Conservation (phyloP, 495 filamentous ascomycete species). For the Aspergillus ellipticus region DNA sequence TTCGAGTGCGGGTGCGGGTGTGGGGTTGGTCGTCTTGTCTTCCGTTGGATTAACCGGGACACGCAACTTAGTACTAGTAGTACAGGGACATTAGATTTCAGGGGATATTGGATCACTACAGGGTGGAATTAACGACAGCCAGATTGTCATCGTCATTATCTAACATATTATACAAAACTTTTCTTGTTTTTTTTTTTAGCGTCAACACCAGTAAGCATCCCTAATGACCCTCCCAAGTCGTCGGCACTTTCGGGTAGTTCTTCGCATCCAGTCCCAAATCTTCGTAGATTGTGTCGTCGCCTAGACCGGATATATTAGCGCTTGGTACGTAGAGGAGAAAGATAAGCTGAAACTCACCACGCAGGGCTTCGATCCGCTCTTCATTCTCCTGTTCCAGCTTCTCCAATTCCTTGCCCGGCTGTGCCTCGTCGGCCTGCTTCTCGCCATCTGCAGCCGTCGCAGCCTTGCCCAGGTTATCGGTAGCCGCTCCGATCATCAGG, state of each 20-base stretch:
- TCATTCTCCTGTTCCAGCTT: conserved; percentile 62
- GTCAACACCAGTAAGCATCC: not conserved
- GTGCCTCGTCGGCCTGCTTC: conserved; percentile 56
- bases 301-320: conserved; percentile 21
- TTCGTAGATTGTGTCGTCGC: conserved; percentile 50
- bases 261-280: conserved; percentile 51
- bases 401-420: conserved; percentile 57
- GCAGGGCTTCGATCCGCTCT: conserved; percentile 50
- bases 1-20: too few species aligned
- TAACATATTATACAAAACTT: conserved; percentile 4
- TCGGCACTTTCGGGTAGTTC: conserved; percentile 47
- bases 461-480: conserved; percentile 58
- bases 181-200: not conserved
- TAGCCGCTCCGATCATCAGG: conserved; percentile 73
- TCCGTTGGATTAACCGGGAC: too few species aligned
- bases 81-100: too few species aligned
- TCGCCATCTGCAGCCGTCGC: conserved; percentile 53
- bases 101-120: not conserved
- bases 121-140: not conserved
- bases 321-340: not conserved
- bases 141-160: not conserved
- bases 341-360: conserved; percentile 33
- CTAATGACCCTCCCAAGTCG: conserved; percentile 41
- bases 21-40: too few species aligned
- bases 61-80: too few species aligned